A percentile compares a stretch with the other conserved stretches of the same genome.
Evolutionary conservation across 1,139 yeast species (phyloP).

Genomic region (Candida sanyaensis): DNA sequence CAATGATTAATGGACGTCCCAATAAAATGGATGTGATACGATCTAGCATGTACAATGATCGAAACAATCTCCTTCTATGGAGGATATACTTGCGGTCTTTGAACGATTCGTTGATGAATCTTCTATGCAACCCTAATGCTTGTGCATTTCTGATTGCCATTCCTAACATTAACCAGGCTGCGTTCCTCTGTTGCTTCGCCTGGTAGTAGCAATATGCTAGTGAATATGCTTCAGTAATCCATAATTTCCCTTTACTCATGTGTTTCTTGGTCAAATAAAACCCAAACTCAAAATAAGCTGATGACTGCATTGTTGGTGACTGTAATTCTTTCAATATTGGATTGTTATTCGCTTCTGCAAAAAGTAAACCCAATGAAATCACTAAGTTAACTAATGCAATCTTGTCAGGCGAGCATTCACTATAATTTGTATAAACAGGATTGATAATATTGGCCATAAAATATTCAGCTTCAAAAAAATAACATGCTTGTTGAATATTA

Average conservation of each 20-base stretch:
- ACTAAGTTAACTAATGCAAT: conserved; percentile 14
- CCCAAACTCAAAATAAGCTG: conserved; percentile 16
- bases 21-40: conserved; percentile 36
- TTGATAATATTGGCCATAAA: conserved; percentile 10
- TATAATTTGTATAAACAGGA: conserved; percentile 12
- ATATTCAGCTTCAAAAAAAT: conserved; percentile 12
- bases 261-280: conserved; percentile 13
- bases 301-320: conserved; percentile 12
- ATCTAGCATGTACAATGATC: conserved; percentile 42
- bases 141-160: conserved; percentile 17
- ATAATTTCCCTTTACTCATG: conserved; percentile 22
- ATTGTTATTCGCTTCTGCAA: conserved; percentile 13
- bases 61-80: conserved; percentile 37
- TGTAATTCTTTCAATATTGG: conserved; percentile 10
- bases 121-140: conserved; percentile 17
- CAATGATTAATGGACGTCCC: conserved; percentile 43
- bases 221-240: conserved; percentile 43
- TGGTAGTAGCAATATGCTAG: conserved; percentile 40
- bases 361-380: conserved; percentile 15
- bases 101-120: conserved; percentile 16
- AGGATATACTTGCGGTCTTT: conserved; percentile 9
- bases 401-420: conserved; percentile 12
- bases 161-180: conserved; percentile 35
- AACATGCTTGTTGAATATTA: conserved; percentile 13
- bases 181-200: conserved; percentile 34